phyloP scores from a whole-genome alignment of 345 rosid genomes.

The Mangifera indica region DNA sequence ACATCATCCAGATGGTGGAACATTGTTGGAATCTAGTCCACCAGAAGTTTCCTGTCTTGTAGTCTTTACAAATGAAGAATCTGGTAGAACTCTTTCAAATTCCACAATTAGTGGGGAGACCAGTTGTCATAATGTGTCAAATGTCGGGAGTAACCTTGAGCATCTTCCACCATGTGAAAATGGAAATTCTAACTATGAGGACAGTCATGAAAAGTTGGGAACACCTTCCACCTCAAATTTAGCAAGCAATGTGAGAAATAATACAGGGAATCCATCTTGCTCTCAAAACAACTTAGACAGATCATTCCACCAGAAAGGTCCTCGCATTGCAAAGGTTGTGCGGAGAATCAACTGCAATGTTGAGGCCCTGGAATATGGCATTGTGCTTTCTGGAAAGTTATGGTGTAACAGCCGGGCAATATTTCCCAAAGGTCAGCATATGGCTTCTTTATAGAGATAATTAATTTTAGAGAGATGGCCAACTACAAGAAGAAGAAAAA shows the following conservation, averaged over 20 bases:
- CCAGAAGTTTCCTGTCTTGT: conserved; percentile 27
- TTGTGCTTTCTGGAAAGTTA: conserved; percentile 70
- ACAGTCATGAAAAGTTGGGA: conserved; percentile 46
- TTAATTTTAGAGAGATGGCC: neutral
- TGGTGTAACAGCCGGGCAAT: conserved; percentile 89
- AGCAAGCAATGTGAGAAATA: conserved; percentile 39
- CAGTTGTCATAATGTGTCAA: conserved; percentile 26
- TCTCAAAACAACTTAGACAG: conserved; percentile 73
- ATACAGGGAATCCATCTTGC: conserved; percentile 49
- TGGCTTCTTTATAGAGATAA: neutral
- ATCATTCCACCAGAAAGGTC: conserved; percentile 85
- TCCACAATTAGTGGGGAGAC: conserved; percentile 28
- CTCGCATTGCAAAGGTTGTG: conserved; percentile 97
- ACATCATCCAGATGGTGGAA: conserved; percentile 33
- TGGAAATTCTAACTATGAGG: conserved; percentile 38
- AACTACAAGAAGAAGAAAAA: neutral
- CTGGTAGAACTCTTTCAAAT: conserved; percentile 33
- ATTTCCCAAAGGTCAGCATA: conserved; percentile 77
- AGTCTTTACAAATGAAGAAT: conserved; percentile 34
- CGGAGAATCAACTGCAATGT: conserved; percentile 94
- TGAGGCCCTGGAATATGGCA: conserved; percentile 74
- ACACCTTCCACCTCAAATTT: conserved; percentile 35
- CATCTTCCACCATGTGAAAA: conserved; percentile 26
- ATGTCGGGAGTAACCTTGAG: conserved; percentile 21
- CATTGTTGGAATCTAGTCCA: conserved; percentile 27